Evolutionary conservation across 2,329 filamentous ascomycete species (phyloP).

Genomic region (Colletotrichum aenigma): DNA sequence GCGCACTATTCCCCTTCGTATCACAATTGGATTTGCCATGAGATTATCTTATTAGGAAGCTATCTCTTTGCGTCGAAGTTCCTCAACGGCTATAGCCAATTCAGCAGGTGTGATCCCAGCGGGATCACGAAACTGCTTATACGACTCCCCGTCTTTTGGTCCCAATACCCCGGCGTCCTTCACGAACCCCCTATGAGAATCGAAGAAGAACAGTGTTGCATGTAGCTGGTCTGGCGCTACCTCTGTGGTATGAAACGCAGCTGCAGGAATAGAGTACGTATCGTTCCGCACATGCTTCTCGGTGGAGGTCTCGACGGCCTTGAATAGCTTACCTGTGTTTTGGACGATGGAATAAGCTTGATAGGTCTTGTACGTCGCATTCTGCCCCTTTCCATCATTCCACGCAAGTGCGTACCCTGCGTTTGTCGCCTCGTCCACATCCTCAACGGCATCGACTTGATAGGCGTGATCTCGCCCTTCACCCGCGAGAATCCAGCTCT

Average conservation of each 20-base stretch:
- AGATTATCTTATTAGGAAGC: background rate
- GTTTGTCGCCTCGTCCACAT: constrained; percentile 28
- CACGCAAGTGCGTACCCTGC: constrained; percentile 31
- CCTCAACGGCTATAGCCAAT: constrained; percentile 24
- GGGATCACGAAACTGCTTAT: constrained; percentile 25
- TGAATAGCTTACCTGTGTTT: constrained; percentile 27
- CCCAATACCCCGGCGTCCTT: constrained; percentile 34
- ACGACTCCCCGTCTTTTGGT: constrained; percentile 26
- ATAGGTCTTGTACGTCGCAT: constrained; percentile 27
- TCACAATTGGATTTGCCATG: background rate
- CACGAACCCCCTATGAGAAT: constrained; percentile 33
- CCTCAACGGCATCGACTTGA: constrained; percentile 22
- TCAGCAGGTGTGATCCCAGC: constrained; percentile 20
- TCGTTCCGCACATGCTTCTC: constrained; percentile 21
- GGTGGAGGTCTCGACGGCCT: background rate
- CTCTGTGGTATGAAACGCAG: constrained; percentile 29
- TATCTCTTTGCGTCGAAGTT: background rate
- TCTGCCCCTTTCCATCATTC: constrained; percentile 25
- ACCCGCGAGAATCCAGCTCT: constrained; percentile 41
- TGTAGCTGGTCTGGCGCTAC: constrained; percentile 32
- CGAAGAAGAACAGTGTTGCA: constrained; percentile 40
- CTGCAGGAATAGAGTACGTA: constrained; percentile 33
- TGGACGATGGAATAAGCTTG: constrained; percentile 26
- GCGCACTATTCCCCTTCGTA: background rate
- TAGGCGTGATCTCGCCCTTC: constrained; percentile 33